Conservation (phyloP, 352 stramenopile genomes). For the Globisporangium yorkense region DNA sequence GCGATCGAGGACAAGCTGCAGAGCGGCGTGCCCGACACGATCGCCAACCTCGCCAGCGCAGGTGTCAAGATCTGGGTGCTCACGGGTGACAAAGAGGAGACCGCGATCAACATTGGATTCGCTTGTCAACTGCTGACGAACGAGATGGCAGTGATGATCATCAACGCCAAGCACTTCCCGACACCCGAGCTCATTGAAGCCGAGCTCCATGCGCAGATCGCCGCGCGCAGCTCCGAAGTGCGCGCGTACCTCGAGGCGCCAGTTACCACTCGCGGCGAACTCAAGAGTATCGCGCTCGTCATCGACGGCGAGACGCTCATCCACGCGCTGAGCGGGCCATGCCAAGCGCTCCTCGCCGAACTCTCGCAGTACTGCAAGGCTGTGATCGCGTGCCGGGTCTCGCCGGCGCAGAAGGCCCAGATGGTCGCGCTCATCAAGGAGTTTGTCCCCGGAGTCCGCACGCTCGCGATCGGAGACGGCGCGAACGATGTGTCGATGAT, state of each 20-base stretch:
- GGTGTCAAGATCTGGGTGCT: slow-evolving; percentile 94
- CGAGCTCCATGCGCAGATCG: slow-evolving; percentile 43
- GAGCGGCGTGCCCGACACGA: slow-evolving; percentile 84
- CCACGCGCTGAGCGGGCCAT: slow-evolving; percentile 39
- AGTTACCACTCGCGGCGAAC: slow-evolving; percentile 25
- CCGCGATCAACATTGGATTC: slow-evolving; percentile 93
- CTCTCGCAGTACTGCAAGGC: slow-evolving; percentile 81
- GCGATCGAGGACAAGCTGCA: slow-evolving; percentile 94
- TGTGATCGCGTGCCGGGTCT: slow-evolving; percentile 85
- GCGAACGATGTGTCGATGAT: slow-evolving; percentile 97
- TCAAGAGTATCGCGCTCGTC: slow-evolving; percentile 64
- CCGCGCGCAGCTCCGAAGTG: slow-evolving; percentile 34
- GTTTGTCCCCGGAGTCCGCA: slow-evolving; percentile 60
- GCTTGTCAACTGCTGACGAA: slow-evolving; percentile 85
- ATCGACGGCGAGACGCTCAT: slow-evolving; percentile 77
- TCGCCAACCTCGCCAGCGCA: slow-evolving; percentile 74
- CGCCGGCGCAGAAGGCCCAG: slow-evolving; percentile 80
- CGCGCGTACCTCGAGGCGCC: slow-evolving; percentile 41
- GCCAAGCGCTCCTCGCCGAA: slow-evolving; percentile 41
- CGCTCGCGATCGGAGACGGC: slow-evolving; percentile 90
- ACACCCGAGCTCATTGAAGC: slow-evolving; percentile 42
- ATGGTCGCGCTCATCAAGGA: slow-evolving; percentile 83
- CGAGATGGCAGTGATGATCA: slow-evolving; percentile 66
- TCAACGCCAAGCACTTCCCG: slow-evolving; percentile 51
- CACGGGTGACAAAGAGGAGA: slow-evolving; percentile 93